phyloP scores from a whole-genome alignment of 371 early-diverging fungal species.

The Entomophthora muscae region DNA sequence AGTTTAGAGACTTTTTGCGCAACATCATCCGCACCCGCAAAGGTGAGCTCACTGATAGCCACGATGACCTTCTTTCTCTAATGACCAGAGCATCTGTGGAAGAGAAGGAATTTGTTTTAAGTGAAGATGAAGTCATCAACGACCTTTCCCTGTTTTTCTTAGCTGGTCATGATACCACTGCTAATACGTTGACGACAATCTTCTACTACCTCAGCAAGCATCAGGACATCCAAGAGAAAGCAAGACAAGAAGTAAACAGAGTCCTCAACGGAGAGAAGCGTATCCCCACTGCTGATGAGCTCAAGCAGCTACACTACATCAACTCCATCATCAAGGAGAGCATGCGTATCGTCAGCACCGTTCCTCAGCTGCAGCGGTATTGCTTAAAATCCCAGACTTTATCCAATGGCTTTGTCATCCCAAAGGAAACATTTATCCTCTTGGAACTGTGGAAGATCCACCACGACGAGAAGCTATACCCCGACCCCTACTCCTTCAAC shows the following conservation, averaged over 20 bases:
- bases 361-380: background rate
- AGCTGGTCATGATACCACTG: conserved; percentile 10
- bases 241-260: background rate
- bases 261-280: background rate
- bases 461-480: background rate
- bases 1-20: background rate
- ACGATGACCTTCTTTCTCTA: conserved; percentile 5
- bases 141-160: background rate
- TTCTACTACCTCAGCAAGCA: conserved; percentile 4
- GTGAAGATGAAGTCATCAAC: conserved; percentile 3
- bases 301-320: background rate
- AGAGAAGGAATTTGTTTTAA: background rate
- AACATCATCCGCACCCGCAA: background rate
- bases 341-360: conserved; percentile 1
- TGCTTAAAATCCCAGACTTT: background rate
- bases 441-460: background rate
- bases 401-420: background rate
- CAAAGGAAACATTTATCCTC: background rate
- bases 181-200: conserved; percentile 2
- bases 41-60: background rate
- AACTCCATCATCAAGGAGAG: background rate
- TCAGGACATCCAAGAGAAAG: conserved; percentile 7
- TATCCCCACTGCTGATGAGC: background rate
- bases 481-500: background rate
- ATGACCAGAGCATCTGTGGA: background rate